A percentile compares a stretch with the other conserved stretches of the same genome.
Conservation (phyloP, 495 filamentous ascomycete genomes). For the Penicillium nucicola region DNA sequence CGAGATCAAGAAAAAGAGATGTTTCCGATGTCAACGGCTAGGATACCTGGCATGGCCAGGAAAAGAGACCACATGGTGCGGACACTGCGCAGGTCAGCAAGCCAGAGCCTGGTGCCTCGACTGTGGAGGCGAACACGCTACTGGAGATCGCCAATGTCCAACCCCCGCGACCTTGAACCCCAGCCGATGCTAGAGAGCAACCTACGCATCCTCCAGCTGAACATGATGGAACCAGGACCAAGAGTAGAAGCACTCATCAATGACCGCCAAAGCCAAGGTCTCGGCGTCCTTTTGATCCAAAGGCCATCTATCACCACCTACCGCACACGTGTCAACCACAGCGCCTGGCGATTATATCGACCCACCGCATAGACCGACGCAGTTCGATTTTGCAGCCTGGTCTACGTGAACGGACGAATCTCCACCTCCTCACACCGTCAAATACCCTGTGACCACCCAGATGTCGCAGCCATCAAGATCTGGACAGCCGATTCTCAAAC, state of each 20-base stretch:
- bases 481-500: slow-evolving; percentile 20
- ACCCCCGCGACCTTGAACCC: slow-evolving; percentile 1
- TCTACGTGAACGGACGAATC: slow-evolving; percentile 23
- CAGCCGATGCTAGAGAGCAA: slow-evolving; percentile 17
- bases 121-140: slow-evolving; percentile 19
- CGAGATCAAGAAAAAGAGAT: slow-evolving; percentile 20
- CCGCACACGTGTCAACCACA: slow-evolving; percentile 24
- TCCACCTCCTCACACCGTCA: slow-evolving; percentile 23
- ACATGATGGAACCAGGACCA: slow-evolving; percentile 24
- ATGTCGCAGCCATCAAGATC: slow-evolving; percentile 22
- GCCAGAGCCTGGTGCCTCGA: slow-evolving; percentile 16
- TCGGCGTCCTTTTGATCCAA: slow-evolving; percentile 27
- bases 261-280: slow-evolving; percentile 19
- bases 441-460: slow-evolving; percentile 22
- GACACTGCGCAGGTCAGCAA: slow-evolving; percentile 21
- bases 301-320: slow-evolving; percentile 21
- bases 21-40: slow-evolving; percentile 21
- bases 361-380: slow-evolving; percentile 10
- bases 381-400: slow-evolving; percentile 16
- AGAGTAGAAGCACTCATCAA: slow-evolving; percentile 32
- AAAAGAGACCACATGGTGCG: slow-evolving; percentile 21
- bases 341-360: slow-evolving; percentile 24
- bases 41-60: slow-evolving; percentile 27
- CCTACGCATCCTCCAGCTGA: slow-evolving; percentile 26
- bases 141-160: slow-evolving; percentile 12